Conservation (phyloP, 495 filamentous ascomycete species). For the Bathelium albidoporum region DNA sequence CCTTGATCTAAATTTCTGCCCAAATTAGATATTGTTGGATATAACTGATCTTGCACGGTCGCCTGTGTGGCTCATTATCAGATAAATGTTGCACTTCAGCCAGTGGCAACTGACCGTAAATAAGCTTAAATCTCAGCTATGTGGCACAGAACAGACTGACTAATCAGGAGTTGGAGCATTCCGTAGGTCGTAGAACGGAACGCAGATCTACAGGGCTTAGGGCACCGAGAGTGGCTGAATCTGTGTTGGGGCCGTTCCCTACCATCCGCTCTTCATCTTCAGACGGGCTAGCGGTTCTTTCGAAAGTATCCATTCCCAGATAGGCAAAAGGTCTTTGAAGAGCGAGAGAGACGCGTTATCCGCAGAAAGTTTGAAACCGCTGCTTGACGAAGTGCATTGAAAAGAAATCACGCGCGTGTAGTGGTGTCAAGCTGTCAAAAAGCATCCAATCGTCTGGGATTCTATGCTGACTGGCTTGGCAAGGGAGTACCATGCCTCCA, state of each 20-base stretch:
- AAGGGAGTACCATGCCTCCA: background rate
- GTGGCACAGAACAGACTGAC: background rate
- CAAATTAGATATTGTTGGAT: background rate
- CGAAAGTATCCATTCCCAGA: background rate
- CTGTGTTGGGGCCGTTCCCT: background rate
- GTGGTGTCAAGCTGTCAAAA: background rate
- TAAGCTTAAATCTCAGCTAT: slow-evolving; percentile 5
- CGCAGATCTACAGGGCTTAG: background rate
- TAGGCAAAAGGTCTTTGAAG: background rate
- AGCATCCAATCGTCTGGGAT: background rate
- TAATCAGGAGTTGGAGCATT: background rate
- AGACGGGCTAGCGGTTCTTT: background rate
- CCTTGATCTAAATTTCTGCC: background rate
- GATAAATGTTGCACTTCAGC: background rate
- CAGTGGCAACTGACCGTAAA: background rate
- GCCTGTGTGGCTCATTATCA: background rate
- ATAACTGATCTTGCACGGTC: background rate
- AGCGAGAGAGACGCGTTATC: background rate
- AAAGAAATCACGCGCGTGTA: background rate
- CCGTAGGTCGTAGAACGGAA: background rate
- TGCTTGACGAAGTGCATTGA: background rate
- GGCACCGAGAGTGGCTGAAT: background rate
- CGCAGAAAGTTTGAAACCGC: background rate
- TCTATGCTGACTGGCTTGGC: background rate
- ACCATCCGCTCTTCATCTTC: background rate